phyloP scores from a whole-genome alignment of 495 filamentous ascomycete genomes.

The Aspergillus cristatus region DNA sequence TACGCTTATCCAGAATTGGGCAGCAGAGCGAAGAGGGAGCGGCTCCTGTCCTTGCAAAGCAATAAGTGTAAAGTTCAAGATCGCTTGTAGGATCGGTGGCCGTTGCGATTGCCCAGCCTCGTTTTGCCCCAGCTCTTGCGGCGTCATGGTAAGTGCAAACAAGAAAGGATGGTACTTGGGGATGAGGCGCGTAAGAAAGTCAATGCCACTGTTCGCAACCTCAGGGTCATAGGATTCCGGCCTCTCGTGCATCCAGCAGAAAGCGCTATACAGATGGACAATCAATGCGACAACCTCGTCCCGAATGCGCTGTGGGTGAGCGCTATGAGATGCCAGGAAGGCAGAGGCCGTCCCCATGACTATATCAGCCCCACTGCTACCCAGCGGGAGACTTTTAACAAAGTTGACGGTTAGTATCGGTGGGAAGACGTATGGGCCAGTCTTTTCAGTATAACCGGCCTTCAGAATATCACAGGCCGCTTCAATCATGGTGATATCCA shows the following conservation, averaged over 20 bases:
- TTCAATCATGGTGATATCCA: constrained; percentile 63
- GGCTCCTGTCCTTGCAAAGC: constrained; percentile 64
- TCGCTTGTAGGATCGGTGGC: constrained; percentile 44
- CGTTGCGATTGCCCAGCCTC: constrained; percentile 4
- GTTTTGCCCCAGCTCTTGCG: constrained; percentile 5
- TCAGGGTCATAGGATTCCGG: constrained; percentile 57
- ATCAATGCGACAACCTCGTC: constrained; percentile 47
- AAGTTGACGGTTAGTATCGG: constrained; percentile 62
- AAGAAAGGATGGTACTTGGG: constrained; percentile 46
- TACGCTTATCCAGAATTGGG: constrained; percentile 67
- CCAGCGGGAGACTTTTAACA: constrained; percentile 50
- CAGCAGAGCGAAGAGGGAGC: constrained; percentile 69
- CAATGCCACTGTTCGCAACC: constrained; percentile 65
- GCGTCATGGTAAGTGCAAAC: constrained; percentile 24
- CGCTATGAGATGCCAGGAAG: constrained; percentile 52
- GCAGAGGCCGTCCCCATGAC: constrained; percentile 72
- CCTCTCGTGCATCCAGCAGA: constrained; percentile 53
- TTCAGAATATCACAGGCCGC: constrained; percentile 66
- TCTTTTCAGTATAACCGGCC: constrained; percentile 69
- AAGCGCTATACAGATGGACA: constrained; percentile 54
- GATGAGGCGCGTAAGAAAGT: constrained; percentile 59
- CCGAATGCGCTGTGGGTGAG: constrained; percentile 44
- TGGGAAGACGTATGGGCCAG: constrained; percentile 69
- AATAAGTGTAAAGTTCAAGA: constrained; percentile 71
- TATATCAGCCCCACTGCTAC: constrained; percentile 59